Evolutionary conservation across 805 yeast species (phyloP).

Genomic region (Metschnikowia drakensbergensis): DNA sequence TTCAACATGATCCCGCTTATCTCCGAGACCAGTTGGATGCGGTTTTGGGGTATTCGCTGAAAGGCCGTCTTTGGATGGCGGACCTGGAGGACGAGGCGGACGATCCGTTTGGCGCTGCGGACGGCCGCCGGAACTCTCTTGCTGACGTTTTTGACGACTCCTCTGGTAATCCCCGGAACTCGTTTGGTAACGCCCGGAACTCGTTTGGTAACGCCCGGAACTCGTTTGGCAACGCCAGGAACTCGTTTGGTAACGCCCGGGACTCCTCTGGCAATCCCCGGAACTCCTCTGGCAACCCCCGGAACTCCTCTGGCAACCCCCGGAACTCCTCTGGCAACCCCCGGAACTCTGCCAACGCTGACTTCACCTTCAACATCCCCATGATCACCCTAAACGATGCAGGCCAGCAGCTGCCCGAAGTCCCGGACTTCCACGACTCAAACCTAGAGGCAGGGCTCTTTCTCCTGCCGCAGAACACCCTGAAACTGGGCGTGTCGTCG

Average conservation of each 20-base stretch:
- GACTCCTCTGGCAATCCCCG: too few species aligned
- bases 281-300: too few species aligned
- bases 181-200: too few species aligned
- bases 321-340: background rate
- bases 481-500: slow-evolving; percentile 1
- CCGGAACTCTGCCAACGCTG: slow-evolving; percentile 1
- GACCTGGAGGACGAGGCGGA: background rate
- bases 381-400: slow-evolving; percentile 14
- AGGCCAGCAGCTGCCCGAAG: background rate
- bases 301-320: too few species aligned
- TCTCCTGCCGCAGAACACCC: background rate
- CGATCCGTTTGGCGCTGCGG: too few species aligned
- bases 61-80: background rate
- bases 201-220: too few species aligned
- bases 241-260: too few species aligned
- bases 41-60: background rate
- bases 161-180: too few species aligned
- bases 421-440: background rate
- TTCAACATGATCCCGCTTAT: background rate
- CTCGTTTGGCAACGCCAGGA: too few species aligned
- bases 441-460: slow-evolving; percentile 12
- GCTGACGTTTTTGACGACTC: too few species aligned
- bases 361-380: slow-evolving; percentile 15
- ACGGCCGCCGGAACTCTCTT: too few species aligned
- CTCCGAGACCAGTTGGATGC: slow-evolving; percentile 2